Conservation (phyloP, 306 rosid genomes). For the Vigna radiata region DNA sequence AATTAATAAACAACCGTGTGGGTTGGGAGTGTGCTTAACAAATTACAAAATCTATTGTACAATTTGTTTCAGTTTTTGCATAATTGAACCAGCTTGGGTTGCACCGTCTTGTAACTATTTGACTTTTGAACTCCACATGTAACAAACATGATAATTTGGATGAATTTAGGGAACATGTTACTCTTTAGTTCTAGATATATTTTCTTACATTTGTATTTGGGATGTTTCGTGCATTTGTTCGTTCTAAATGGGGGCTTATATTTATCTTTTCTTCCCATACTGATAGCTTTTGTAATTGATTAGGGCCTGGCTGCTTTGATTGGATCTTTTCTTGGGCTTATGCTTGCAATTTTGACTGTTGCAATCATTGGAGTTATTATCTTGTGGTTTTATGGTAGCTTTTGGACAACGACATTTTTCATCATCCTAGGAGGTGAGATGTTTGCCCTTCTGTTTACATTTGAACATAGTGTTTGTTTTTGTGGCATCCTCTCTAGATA, state of each 20-base stretch:
- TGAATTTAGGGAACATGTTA: background rate
- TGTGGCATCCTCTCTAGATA: background rate
- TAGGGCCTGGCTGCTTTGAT: constrained; percentile 76
- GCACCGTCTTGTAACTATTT: constrained; percentile 36
- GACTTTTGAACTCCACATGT: constrained; percentile 6
- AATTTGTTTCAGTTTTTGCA: constrained; percentile 17
- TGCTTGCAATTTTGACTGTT: constrained; percentile 73
- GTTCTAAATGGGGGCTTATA: constrained; percentile 24
- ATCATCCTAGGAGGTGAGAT: constrained; percentile 87
- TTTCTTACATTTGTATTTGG: constrained; percentile 1
- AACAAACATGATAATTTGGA: background rate
- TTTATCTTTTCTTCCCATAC: constrained; percentile 25
- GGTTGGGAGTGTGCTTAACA: constrained; percentile 21
- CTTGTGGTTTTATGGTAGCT: constrained; percentile 96
- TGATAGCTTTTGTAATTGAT: constrained; percentile 39
- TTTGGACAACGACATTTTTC: constrained; percentile 81
- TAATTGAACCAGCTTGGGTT: constrained; percentile 31
- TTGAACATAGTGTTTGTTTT: constrained; percentile 33
- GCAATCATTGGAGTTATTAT: constrained; percentile 71
- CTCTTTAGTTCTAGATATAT: constrained; percentile 12
- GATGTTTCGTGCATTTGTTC: constrained; percentile 33
- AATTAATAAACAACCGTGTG: constrained; percentile 13
- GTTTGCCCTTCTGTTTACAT: constrained; percentile 37
- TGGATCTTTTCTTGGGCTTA: constrained; percentile 74
- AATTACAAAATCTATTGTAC: constrained; percentile 12